Conservation (phyloP, 2,329 filamentous ascomycete genomes). For the Trichoderma brevicompactum region DNA sequence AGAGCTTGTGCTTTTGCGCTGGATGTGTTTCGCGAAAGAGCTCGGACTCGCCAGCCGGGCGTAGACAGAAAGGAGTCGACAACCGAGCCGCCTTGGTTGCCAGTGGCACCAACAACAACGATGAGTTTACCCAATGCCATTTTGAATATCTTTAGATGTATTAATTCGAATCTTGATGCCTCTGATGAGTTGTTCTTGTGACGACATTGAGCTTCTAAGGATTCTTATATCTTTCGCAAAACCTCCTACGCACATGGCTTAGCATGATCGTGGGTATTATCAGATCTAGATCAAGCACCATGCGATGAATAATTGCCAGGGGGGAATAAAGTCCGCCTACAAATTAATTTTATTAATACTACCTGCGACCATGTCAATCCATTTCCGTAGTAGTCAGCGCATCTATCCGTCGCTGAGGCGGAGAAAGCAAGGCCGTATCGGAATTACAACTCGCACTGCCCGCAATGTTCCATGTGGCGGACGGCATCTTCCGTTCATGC, state of each 20-base stretch:
- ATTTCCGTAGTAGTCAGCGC: not conserved
- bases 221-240: not conserved
- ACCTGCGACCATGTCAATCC: not conserved
- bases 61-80: conserved; percentile 30
- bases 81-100: conserved; percentile 34
- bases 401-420: not conserved
- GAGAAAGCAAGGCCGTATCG: not conserved
- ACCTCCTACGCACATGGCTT: not conserved
- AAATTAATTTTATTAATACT: conserved; percentile 2
- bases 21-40: conserved; percentile 34
- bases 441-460: not conserved
- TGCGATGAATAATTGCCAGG: not conserved
- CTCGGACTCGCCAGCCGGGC: conserved; percentile 35
- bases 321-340: not conserved
- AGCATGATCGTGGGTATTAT: not conserved
- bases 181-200: not conserved
- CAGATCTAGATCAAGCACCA: not conserved
- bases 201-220: not conserved
- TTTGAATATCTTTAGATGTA: not conserved
- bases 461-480: not conserved
- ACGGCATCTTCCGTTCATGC: not conserved
- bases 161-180: not conserved
- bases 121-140: conserved; percentile 4
- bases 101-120: conserved; percentile 14
- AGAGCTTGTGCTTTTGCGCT: conserved; percentile 32